phyloP scores from a whole-genome alignment of 192 early-diverging fungal genomes.

The Spizellomyces sp. region DNA sequence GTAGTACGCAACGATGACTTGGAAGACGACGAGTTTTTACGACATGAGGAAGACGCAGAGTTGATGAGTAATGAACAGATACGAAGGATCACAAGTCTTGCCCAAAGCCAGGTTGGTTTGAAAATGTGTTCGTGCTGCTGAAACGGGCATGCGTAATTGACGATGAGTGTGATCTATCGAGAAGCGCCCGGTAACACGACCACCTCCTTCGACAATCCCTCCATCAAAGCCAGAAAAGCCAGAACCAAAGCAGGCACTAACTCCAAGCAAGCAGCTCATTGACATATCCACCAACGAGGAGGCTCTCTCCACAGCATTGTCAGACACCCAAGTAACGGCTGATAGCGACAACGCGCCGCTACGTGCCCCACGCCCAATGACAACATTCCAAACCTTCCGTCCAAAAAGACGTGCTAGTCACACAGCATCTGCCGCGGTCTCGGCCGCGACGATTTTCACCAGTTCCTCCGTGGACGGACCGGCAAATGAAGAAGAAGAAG shows the following conservation, averaged over 20 bases:
- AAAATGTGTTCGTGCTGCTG: background rate
- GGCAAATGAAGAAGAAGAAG: background rate
- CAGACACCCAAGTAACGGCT: background rate
- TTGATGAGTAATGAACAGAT: conserved; percentile 34
- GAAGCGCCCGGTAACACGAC: background rate
- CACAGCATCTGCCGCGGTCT: background rate
- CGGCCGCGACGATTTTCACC: conserved; percentile 11
- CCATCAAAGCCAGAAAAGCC: background rate
- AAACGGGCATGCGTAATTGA: background rate
- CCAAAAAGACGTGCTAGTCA: conserved; percentile 19
- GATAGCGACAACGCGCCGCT: background rate
- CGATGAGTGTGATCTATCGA: background rate
- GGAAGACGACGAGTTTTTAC: conserved; percentile 20
- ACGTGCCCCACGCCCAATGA: conserved; percentile 13
- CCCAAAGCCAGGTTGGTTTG: background rate
- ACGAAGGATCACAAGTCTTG: conserved; percentile 13
- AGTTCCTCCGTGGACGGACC: background rate
- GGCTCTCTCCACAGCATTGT: background rate
- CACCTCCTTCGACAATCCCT: background rate
- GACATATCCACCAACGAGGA: background rate
- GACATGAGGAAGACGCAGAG: conserved; percentile 33
- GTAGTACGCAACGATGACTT: background rate
- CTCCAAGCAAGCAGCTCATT: conserved; percentile 1
- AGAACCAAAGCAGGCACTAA: background rate
- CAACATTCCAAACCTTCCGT: conserved; percentile 9